Conservation (phyloP, 306 rosid species). For the Gastrolobium bilobum region DNA sequence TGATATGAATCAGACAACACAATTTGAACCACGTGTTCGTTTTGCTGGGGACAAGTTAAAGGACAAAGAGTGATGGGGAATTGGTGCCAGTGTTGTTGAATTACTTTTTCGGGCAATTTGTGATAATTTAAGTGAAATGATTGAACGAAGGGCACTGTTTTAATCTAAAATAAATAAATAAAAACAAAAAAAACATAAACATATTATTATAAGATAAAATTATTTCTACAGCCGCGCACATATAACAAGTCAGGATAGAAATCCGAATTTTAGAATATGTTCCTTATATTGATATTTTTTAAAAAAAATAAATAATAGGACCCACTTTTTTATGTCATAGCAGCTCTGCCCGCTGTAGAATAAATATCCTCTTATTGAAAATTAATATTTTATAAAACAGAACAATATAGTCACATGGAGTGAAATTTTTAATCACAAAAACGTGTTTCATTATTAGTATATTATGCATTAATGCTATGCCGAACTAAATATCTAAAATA, state of each 20-base stretch:
- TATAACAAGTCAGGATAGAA: too few relatives aligned
- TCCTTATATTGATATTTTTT: too few relatives aligned
- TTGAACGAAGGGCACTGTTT: not conserved
- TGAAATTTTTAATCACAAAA: slow-evolving; percentile 3
- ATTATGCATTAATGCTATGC: not conserved
- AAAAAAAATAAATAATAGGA: too few relatives aligned
- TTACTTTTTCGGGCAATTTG: not conserved
- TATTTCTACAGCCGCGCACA: too few relatives aligned
- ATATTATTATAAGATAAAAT: too few relatives aligned
- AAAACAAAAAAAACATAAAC: not conserved
- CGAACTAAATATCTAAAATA: too few relatives aligned
- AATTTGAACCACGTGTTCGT: slow-evolving; percentile 36
- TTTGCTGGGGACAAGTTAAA: not conserved
- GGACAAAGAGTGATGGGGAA: slow-evolving; percentile 27
- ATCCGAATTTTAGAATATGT: too few relatives aligned
- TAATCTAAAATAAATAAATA: not conserved
- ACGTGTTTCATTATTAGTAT: slow-evolving; percentile 12
- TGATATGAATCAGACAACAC: not conserved
- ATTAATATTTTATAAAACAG: not conserved
- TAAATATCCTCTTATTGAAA: too few relatives aligned
- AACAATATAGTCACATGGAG: not conserved
- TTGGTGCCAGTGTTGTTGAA: slow-evolving; percentile 36
- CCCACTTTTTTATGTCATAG: too few relatives aligned
- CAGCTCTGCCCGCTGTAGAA: too few relatives aligned
- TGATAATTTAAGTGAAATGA: slow-evolving; percentile 13